Evolutionary conservation across 441 rosid species (phyloP).

Genomic region (Arabidopsis hybrid): DNA sequence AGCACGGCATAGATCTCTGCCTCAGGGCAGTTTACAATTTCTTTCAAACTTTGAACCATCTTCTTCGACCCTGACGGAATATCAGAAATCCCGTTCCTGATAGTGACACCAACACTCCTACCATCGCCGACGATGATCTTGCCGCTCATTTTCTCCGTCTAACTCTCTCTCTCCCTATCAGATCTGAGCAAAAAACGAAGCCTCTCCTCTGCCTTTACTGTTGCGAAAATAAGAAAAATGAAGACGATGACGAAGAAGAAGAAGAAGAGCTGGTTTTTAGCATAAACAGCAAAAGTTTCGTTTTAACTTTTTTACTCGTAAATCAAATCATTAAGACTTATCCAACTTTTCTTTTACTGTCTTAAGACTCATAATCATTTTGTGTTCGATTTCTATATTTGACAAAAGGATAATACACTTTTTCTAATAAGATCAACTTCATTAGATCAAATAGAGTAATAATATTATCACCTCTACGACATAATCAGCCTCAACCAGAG

Average conservation of each 20-base stretch:
- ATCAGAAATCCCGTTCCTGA: conserved; percentile 64
- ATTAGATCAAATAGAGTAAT: too few species aligned
- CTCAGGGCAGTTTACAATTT: conserved; percentile 89
- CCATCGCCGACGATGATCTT: conserved; percentile 49
- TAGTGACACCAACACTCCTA: conserved; percentile 55
- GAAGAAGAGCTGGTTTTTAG: background rate
- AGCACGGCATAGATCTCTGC: conserved; percentile 94
- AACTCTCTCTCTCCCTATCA: conserved; percentile 33
- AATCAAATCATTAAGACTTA: too few species aligned
- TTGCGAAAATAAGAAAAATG: background rate
- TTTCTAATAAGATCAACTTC: too few species aligned
- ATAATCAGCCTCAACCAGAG: too few species aligned
- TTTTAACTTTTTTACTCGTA: too few species aligned
- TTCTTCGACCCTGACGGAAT: conserved; percentile 83
- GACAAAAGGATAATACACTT: too few species aligned
- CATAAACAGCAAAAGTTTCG: background rate
- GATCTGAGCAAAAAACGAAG: conserved; percentile 51
- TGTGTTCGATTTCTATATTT: too few species aligned
- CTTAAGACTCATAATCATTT: too few species aligned
- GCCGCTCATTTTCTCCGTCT: conserved; percentile 56
- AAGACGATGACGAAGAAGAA: background rate
- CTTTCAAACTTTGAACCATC: conserved; percentile 93
- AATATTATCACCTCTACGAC: too few species aligned
- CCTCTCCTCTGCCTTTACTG: background rate
- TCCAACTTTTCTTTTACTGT: too few species aligned